Base-by-base conservation (phyloP, 257 asterid genomes). In the Solanum peruvianum region DNA sequence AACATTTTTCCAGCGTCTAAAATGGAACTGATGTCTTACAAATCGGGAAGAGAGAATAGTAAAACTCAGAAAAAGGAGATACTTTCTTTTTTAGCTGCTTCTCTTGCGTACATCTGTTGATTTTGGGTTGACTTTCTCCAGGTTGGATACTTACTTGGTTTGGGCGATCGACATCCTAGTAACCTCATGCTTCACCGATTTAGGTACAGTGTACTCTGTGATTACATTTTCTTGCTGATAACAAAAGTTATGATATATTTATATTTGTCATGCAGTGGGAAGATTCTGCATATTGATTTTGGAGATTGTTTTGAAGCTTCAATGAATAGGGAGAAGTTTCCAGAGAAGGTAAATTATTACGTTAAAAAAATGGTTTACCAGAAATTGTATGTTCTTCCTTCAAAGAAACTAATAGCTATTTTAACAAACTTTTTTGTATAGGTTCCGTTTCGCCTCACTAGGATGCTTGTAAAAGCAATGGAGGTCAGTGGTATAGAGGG, bases 231-330 rank as follows among this genome's bases (percentile, higher is more conserved):
- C 33, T 78, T 83, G 70, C 87, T 86, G 69, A 70, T 66, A 70
- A 25, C 72, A 72, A 33, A 86, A 86, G 58, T 87, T 62, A 83
- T 37, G 6, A 71, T 70, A 75, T 89, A 86, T 90, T 86, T 73
- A 80, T 29, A 44, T 44, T 70, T 52, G 15, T 80, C 42, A 27
- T 89, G 73, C 95, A 97, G 99, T 93, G 99, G 99, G 86, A 96
- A 97, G 95, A 96, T 97, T 89, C 86, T 97, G 95, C 99, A 97
- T 89, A 97, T 97, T 23, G 99, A 97, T 88, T 97, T 97, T 89
- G 99, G 99, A 88, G 99, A 97, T 93, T 97, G 99, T 94, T 97
- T 97, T 93, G 99, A 97, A 93, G 99, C 99, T 92, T 97, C 99
- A 83, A 95, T 97, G 99, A 97, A 96, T 90, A 91, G 99, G 47